phyloP scores from a whole-genome alignment of 2,329 filamentous ascomycete species.

The Fonsecaea nubica region DNA sequence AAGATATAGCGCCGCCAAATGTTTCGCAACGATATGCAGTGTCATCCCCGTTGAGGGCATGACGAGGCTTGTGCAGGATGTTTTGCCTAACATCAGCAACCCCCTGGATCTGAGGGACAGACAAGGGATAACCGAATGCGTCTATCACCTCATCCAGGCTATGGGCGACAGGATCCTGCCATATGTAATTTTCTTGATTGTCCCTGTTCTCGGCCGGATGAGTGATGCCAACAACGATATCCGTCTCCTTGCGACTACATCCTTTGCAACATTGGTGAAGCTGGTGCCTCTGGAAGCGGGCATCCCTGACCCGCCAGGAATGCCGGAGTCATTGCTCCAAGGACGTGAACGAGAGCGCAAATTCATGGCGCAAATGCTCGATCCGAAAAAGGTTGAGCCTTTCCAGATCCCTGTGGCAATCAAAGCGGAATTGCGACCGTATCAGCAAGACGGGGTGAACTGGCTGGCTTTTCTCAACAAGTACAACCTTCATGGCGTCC shows the following conservation, averaged over 20 bases:
- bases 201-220: constrained; percentile 95
- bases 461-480: constrained; percentile 98
- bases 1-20: constrained; percentile 95
- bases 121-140: constrained; percentile 91
- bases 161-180: constrained; percentile 97
- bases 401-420: constrained; percentile 95
- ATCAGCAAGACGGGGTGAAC: constrained; percentile 98
- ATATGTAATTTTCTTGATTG: constrained; percentile 98
- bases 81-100: constrained; percentile 90
- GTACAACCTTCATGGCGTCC: constrained; percentile 95
- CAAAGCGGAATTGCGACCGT: constrained; percentile 93
- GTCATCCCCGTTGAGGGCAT: constrained; percentile 94
- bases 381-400: constrained; percentile 93
- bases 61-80: constrained; percentile 92
- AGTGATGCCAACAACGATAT: constrained; percentile 98
- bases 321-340: constrained; percentile 85
- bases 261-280: constrained; percentile 96
- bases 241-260: constrained; percentile 90
- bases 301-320: constrained; percentile 92
- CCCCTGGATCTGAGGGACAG: constrained; percentile 85
- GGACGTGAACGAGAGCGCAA: constrained; percentile 93
- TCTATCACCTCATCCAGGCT: constrained; percentile 96
- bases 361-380: constrained; percentile 94
- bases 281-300: constrained; percentile 95
- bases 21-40: constrained; percentile 95